Base-by-base conservation (phyloP, 2,329 filamentous ascomycete species). In the Neoscytalidium dimidiatum region DNA sequence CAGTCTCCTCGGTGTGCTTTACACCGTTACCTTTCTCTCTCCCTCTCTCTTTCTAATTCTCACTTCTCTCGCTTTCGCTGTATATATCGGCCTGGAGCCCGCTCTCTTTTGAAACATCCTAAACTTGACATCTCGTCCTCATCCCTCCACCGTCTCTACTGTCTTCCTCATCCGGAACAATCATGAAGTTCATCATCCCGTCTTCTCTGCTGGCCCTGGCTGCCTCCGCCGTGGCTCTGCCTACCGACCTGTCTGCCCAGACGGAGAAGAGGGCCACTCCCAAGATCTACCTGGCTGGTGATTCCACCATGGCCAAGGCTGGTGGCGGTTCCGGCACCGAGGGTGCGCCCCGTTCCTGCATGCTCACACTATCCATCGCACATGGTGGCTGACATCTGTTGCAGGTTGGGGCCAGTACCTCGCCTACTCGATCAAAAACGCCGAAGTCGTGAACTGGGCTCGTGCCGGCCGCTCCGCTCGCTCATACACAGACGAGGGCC, bases 401-500 rank as follows among this genome's bases (percentile, higher is more conserved):
- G 11, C 19, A 80, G 87, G 88, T 28, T 90, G 88, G 86, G 88
- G 86, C 3, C 78, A 84, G 68, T 86, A 85, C 69, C 79, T 90
- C 3, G 76, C 81, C 51, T 81, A 85, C 69, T 84, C 81, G 48
- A 74, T 84, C 57, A 71, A 77, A 44, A 75, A 78, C 0, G 69
- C 67, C 0, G 46, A 60, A 3, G 83, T 90, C 6, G 81, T 84
- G 66, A 91, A 91, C 78, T 78, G 84, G 52, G 89, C 89, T 8
- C 83, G 88, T 14, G 87, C 81, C 3, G 89, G 89, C 17, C 85
- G 88, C 35, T 89, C 86, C 9, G 87, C 88, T 1, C 82, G 88
- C 35, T 89, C 86, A 6, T 91, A 84, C 75, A 87, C 83, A 1
- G 82, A 86, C 48, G 88, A 91, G 76, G 86, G 85, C 3, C 84